Evolutionary conservation across 352 stramenopile species (phyloP), one percentile per base, ranked within the genome.

Genomic region (Globisporangium mamillatum): DNA sequence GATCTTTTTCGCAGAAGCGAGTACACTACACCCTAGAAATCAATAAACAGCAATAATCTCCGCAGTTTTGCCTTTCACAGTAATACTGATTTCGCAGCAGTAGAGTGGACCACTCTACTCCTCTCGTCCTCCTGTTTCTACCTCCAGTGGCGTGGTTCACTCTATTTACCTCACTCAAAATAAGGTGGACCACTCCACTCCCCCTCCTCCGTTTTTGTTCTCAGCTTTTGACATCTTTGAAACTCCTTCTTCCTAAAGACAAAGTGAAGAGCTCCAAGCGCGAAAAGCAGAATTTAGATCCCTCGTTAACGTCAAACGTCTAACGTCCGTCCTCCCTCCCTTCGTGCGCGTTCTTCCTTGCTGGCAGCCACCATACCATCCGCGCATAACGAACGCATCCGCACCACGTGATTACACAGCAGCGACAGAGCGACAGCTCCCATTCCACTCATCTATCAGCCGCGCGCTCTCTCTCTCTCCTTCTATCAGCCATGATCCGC

Each of bases 401-500:
- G 38, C 38, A 46, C 38, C 38, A 18, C 38, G 38, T 46, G 38
- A 46, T 12, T 44, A 10, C 14, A 10, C 36, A 14, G 10, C 36
- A 44, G 36, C 36, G 36, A 44, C 27, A 32, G 27, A 32, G 32
- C 32, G 7, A 36, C 12, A 46, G 12, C 38, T 18, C 38, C 38
- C 10, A 18, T 12, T 46, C 41, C 41, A 48, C 38, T n/a, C 16
- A 48, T 48, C 41, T 48, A 62, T n/a, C 34, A 50, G 20, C 20
- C 12, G 16, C 27, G 20, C 7, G 2, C 57, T 63, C 57, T n/a
- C 20, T 36, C 32, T 10, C 32, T 1, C 12, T 12, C 18, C 22
- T 38, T 20, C n/a, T 22, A 36, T 36, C n/a, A 54, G 25, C 56
- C 41, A 65, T 65, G 60, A 65, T 65, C 41, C 60, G 60, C 48